These are phyloP conservation scores for Microbotryum scabiosae DNA, from an alignment of 1,284 basidiomycete genomes.

Conservation along the genomic window DNA sequence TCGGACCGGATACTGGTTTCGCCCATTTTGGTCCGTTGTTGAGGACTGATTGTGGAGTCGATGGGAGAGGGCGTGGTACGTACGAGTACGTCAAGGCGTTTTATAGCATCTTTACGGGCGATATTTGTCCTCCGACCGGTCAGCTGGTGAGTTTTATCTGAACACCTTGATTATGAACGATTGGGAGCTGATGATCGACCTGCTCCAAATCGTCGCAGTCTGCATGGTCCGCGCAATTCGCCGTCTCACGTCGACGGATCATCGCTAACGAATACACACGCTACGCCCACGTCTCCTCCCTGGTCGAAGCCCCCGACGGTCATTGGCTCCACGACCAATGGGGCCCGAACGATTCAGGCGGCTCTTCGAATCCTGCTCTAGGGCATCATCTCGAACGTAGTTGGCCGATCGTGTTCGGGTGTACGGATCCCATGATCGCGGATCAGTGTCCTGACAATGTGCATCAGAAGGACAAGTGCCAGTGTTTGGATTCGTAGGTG, in stretches of 20 bases:
- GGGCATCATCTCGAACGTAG: slow-evolving; percentile 33
- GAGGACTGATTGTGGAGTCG: slow-evolving; percentile 1
- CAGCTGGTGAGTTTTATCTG: slow-evolving; percentile 16
- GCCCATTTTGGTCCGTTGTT: slow-evolving; percentile 27
- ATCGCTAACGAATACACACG: slow-evolving; percentile 30
- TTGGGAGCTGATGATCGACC: neutral
- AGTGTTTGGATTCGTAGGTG: slow-evolving; percentile 23
- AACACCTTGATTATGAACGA: neutral
- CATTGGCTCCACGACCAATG: slow-evolving; percentile 34
- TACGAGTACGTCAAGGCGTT: slow-evolving; percentile 18
- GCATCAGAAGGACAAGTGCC: slow-evolving; percentile 22
- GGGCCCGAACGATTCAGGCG: slow-evolving; percentile 31
- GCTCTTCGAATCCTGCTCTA: slow-evolving; percentile 32
- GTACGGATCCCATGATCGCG: slow-evolving; percentile 23
- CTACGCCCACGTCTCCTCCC: slow-evolving; percentile 20
- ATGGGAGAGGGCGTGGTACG: neutral
- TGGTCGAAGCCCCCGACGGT: slow-evolving; percentile 22
- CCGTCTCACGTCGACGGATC: slow-evolving; percentile 29
- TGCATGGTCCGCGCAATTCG: slow-evolving; percentile 27
- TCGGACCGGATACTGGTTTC: slow-evolving; percentile 36
- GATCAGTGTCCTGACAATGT: slow-evolving; percentile 28
- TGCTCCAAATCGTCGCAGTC: slow-evolving; percentile 6
- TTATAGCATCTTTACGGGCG: slow-evolving; percentile 26
- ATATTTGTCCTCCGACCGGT: slow-evolving; percentile 28
- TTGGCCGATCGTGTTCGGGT: slow-evolving; percentile 33